These are phyloP conservation scores for Lepidium didymum DNA, from an alignment of 345 rosid genomes.

Conservation along the genomic window DNA sequence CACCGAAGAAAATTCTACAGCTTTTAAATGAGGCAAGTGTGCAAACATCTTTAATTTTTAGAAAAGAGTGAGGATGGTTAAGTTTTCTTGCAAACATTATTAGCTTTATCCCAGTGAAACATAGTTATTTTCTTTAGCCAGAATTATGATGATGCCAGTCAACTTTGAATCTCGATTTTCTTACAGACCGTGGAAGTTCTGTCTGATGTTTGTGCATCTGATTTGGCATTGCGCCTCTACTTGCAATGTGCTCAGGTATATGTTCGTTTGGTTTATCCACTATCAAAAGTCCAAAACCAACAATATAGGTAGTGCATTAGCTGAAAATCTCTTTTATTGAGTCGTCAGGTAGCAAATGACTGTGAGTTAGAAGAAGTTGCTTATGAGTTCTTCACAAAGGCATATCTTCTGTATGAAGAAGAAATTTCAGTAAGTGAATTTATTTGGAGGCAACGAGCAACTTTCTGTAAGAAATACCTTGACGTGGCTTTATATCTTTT, in stretches of 20 bases:
- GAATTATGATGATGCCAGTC: neutral
- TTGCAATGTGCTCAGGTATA: slow-evolving; percentile 92
- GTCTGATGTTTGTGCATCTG: slow-evolving; percentile 69
- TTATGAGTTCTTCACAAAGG: slow-evolving; percentile 92
- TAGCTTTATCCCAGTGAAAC: slow-evolving; percentile 7
- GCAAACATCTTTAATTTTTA: slow-evolving; percentile 9
- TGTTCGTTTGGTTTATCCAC: neutral
- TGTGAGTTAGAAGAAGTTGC: slow-evolving; percentile 79
- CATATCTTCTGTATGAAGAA: slow-evolving; percentile 91
- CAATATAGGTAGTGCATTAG: slow-evolving; percentile 1
- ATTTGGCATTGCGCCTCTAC: slow-evolving; percentile 69
- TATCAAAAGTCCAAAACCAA: neutral
- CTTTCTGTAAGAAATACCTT: neutral
- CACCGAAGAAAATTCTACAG: slow-evolving; percentile 85
- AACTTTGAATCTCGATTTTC: neutral
- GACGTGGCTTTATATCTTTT: slow-evolving; percentile 5
- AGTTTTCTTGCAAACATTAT: neutral
- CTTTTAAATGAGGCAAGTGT: slow-evolving; percentile 69
- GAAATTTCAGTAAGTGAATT: slow-evolving; percentile 84
- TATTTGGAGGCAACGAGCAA: neutral
- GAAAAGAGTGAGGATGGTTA: neutral
- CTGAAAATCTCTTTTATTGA: neutral
- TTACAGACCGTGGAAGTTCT: slow-evolving; percentile 73
- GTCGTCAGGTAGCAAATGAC: slow-evolving; percentile 83
- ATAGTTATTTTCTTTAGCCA: neutral